A percentile compares a stretch with the other conserved stretches of the same genome.
These are phyloP conservation scores for Aspergillus carlsbadensis DNA, from an alignment of 495 filamentous ascomycete genomes.

Conservation along the genomic window DNA sequence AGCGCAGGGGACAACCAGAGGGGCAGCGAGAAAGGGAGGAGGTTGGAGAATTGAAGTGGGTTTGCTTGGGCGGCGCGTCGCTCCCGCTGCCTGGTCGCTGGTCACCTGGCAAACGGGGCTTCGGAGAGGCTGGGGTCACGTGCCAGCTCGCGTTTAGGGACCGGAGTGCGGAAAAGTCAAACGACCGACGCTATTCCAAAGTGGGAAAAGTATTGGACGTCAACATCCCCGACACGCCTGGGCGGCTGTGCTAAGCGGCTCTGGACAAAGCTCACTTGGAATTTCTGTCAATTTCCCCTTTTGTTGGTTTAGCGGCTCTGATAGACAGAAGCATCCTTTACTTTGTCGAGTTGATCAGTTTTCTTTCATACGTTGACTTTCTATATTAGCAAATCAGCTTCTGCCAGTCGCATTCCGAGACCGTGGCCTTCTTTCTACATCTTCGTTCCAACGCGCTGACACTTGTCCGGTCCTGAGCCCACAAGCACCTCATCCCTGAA, in stretches of 20 bases:
- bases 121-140: conserved; percentile 7
- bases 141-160: no score
- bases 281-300: not conserved
- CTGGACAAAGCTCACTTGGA: not conserved
- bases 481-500: not conserved
- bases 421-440: conserved; percentile 14
- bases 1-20: conserved; percentile 10
- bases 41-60: conserved; percentile 15
- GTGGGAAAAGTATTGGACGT: not conserved
- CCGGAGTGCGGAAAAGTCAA: no score
- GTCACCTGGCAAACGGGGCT: no score
- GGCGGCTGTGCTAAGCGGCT: not conserved
- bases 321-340: conserved; percentile 1
- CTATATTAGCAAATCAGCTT: conserved; percentile 20
- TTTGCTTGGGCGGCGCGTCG: conserved; percentile 12
- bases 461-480: no score
- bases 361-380: conserved; percentile 11
- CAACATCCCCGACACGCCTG: not conserved
- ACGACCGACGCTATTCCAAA: conserved; percentile 16
- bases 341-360: not conserved
- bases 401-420: conserved; percentile 36
- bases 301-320: not conserved
- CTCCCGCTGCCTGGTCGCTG: not conserved
- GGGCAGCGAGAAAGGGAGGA: conserved; percentile 10
- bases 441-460: not conserved